These are phyloP conservation scores for Dioszegia aurantiaca DNA, from an alignment of 768 basidiomycete genomes.

Conservation along the genomic window DNA sequence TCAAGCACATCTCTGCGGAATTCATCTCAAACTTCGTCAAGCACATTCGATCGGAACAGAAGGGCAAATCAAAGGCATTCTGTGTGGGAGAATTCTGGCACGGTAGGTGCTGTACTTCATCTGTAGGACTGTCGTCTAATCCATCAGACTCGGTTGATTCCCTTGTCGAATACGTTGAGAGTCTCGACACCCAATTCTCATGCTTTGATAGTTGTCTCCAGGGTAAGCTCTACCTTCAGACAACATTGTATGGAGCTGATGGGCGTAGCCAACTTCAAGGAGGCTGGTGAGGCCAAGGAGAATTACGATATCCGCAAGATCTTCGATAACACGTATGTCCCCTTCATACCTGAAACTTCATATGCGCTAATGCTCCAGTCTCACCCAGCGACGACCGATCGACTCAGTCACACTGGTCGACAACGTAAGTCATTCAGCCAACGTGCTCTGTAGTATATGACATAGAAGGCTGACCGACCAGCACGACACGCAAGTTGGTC, in stretches of 20 bases:
- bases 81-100: constrained; percentile 80
- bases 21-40: constrained; percentile 55
- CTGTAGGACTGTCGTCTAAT: background rate
- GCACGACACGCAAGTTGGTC: constrained; percentile 54
- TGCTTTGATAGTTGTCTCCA: constrained; percentile 93
- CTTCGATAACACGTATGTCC: constrained; percentile 59
- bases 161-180: constrained; percentile 47
- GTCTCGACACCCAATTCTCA: constrained; percentile 61
- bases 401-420: constrained; percentile 64
- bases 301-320: constrained; percentile 75
- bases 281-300: constrained; percentile 67
- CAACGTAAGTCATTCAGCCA: constrained; percentile 47
- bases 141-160: constrained; percentile 41
- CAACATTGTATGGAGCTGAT: constrained; percentile 6
- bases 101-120: constrained; percentile 56
- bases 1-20: constrained; percentile 64
- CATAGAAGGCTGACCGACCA: constrained; percentile 16
- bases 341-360: background rate
- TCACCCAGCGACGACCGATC: constrained; percentile 66
- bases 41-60: constrained; percentile 52
- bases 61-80: constrained; percentile 59
- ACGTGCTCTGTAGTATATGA: background rate
- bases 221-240: constrained; percentile 18
- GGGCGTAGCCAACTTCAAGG: constrained; percentile 46
- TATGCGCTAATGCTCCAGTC: constrained; percentile 11